A percentile compares a stretch with the other conserved stretches of the same genome.
Conservation (phyloP, 176 grass and related monocot species). For the Saccharum officinarum region DNA sequence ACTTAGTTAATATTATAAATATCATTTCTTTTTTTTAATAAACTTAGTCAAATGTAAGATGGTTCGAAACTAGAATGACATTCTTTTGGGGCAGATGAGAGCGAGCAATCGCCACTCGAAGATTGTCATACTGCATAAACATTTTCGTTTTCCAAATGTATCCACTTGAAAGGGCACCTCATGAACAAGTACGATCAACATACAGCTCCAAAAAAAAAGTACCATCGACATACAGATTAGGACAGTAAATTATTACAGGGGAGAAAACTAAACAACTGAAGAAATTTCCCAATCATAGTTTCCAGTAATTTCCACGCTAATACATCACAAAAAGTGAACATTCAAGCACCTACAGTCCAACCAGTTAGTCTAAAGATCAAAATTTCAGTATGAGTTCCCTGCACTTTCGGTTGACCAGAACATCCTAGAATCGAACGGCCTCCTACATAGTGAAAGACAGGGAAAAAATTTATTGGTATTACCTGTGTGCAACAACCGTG, state of each 20-base stretch:
- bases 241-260: background rate
- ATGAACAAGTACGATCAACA: background rate
- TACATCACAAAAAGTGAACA: background rate
- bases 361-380: conserved; percentile 17
- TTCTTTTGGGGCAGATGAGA: background rate
- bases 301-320: background rate
- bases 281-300: background rate
- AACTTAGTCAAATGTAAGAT: too few relatives aligned
- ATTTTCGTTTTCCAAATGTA: background rate
- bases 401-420: background rate
- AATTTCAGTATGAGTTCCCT: background rate
- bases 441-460: background rate
- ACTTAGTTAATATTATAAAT: too few relatives aligned
- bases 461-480: background rate
- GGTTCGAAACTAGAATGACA: too few relatives aligned
- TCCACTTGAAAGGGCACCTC: background rate
- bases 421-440: background rate
- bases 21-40: too few relatives aligned
- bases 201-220: background rate
- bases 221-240: background rate
- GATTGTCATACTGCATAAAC: background rate
- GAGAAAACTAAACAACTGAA: background rate
- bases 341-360: background rate
- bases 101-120: background rate
- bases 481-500: background rate